These are phyloP conservation scores for Monosporascus sp. DNA, from an alignment of 2,329 filamentous ascomycete genomes.

Conservation along the genomic window DNA sequence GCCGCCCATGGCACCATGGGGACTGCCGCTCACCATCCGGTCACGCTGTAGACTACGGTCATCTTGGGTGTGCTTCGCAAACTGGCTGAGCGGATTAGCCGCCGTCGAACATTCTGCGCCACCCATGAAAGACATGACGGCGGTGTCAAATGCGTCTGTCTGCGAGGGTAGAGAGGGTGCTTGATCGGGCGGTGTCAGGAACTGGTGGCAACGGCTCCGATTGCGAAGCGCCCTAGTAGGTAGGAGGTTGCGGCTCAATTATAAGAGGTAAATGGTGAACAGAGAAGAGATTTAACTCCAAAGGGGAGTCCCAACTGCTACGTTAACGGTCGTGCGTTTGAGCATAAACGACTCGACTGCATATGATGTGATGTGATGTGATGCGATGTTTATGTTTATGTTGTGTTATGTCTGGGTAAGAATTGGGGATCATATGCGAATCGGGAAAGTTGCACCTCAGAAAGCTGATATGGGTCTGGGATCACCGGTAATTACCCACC, in stretches of 20 bases:
- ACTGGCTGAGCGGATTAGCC: slow-evolving; percentile 92
- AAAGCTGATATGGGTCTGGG: background rate
- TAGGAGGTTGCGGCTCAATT: too few species aligned
- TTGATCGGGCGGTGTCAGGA: background rate
- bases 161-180: slow-evolving; percentile 6
- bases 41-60: slow-evolving; percentile 94
- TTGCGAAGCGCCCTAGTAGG: too few species aligned
- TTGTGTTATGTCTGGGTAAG: too few species aligned
- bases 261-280: too few species aligned
- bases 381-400: too few species aligned
- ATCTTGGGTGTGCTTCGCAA: slow-evolving; percentile 94
- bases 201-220: too few species aligned
- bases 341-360: too few species aligned
- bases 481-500: background rate
- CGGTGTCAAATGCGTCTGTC: slow-evolving; percentile 1
- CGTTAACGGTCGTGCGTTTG: too few species aligned
- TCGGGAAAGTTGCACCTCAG: background rate
- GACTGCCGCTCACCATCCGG: slow-evolving; percentile 71
- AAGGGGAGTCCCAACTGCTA: too few species aligned
- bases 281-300: too few species aligned
- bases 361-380: too few species aligned
- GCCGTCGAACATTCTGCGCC: slow-evolving; percentile 95
- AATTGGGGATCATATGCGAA: too few species aligned
- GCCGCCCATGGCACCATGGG: slow-evolving; percentile 65
- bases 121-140: slow-evolving; percentile 86